Evolutionary conservation across 2,329 filamentous ascomycete species (phyloP).

Genomic region (Penicillium sp.): DNA sequence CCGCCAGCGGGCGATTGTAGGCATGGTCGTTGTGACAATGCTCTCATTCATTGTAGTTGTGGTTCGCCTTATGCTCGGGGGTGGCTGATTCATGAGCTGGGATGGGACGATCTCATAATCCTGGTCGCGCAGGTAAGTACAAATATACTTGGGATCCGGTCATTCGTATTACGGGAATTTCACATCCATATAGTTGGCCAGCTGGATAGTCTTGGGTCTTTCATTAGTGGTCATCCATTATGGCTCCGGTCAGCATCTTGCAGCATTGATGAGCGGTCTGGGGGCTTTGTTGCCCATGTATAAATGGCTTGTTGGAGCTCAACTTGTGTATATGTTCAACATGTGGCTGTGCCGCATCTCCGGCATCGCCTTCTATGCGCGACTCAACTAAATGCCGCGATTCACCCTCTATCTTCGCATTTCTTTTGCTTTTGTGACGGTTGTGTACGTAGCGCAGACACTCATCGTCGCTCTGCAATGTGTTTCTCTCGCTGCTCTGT

Average conservation of each 20-base stretch:
- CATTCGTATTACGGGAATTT: no score
- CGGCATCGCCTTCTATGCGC: background rate
- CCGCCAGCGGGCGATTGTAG: no score
- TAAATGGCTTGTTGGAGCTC: background rate
- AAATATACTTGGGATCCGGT: no score
- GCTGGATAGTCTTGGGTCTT: background rate
- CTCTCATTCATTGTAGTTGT: no score
- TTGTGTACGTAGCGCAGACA: background rate
- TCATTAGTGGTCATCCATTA: background rate
- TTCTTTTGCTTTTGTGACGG: background rate
- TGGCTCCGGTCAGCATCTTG: background rate
- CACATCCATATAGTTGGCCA: background rate
- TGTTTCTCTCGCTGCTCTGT: background rate
- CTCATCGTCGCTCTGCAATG: background rate
- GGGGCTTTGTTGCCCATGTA: background rate
- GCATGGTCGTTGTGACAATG: no score
- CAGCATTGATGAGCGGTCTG: background rate
- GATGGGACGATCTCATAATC: no score
- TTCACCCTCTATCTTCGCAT: background rate
- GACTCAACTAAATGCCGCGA: background rate
- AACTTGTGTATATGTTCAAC: background rate
- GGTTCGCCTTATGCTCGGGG: no score
- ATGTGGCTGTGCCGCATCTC: background rate
- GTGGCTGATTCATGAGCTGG: no score
- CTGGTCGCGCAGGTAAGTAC: no score